Conservation (phyloP, 768 basidiomycete genomes). For the Termitomyces sp. region DNA sequence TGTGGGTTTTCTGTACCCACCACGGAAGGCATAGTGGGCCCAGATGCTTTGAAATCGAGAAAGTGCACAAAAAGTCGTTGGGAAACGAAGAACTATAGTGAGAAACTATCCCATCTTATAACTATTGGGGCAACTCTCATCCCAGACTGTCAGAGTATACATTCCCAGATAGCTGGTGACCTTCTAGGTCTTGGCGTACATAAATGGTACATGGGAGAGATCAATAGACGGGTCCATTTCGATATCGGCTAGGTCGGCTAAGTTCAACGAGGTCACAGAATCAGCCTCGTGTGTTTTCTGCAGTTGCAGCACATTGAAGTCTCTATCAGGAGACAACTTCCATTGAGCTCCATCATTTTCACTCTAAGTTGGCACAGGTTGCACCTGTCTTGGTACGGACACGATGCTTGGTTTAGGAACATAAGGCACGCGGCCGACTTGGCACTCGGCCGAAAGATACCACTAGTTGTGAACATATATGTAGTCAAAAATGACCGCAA, state of each 20-base stretch:
- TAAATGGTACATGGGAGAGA: neutral
- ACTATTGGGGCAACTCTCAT: neutral
- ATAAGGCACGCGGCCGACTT: slow-evolving; percentile 6
- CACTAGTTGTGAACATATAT: neutral
- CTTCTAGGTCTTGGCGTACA: neutral
- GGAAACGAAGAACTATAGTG: neutral
- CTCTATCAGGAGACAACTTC: neutral
- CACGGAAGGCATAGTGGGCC: neutral
- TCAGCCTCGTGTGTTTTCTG: neutral
- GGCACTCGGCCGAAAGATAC: slow-evolving; percentile 13
- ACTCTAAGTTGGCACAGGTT: no score
- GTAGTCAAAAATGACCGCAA: no score
- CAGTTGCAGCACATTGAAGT: neutral
- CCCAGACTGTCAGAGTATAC: neutral
- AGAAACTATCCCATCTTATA: slow-evolving; percentile 8
- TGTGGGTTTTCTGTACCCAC: neutral
- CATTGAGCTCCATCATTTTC: no score
- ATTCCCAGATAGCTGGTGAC: neutral
- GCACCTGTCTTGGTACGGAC: neutral
- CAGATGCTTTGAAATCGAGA: neutral
- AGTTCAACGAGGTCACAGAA: neutral
- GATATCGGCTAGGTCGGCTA: neutral
- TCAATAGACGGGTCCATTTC: neutral
- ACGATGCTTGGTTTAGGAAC: slow-evolving; percentile 5
- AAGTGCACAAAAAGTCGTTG: neutral